phyloP scores from a whole-genome alignment of 805 yeast genomes.

The Sungouiella blattae region DNA sequence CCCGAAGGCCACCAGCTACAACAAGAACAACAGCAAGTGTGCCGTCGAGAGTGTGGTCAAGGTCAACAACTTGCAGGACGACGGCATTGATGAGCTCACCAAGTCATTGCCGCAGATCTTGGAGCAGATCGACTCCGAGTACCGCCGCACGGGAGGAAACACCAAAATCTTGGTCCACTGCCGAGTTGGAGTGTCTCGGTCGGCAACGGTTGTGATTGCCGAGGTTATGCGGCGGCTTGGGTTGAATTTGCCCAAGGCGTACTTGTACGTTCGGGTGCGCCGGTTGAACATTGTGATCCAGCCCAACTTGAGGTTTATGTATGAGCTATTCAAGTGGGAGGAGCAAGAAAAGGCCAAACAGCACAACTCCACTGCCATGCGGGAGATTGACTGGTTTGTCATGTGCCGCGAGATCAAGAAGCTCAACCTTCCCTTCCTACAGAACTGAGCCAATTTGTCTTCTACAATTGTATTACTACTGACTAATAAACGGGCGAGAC shows the following conservation, averaged over 20 bases:
- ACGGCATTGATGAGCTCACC: slow-evolving; percentile 79
- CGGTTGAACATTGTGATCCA: slow-evolving; percentile 90
- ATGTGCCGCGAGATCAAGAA: slow-evolving; percentile 79
- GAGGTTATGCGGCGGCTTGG: slow-evolving; percentile 81
- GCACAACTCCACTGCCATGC: slow-evolving; percentile 15
- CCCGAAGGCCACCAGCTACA: slow-evolving; percentile 14
- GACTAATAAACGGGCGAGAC: not conserved
- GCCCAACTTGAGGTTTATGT: slow-evolving; percentile 89
- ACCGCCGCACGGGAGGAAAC: slow-evolving; percentile 5
- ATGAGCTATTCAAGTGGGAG: slow-evolving; percentile 60
- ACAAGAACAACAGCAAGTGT: slow-evolving; percentile 5
- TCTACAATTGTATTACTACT: not conserved
- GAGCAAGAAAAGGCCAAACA: slow-evolving; percentile 15
- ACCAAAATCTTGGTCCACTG: slow-evolving; percentile 70
- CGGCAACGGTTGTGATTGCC: slow-evolving; percentile 94
- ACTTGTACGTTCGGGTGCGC: slow-evolving; percentile 83
- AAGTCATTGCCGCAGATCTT: slow-evolving; percentile 61
- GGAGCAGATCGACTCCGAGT: slow-evolving; percentile 52
- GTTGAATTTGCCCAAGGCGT: slow-evolving; percentile 71
- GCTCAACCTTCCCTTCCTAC: slow-evolving; percentile 55
- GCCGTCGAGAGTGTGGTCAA: slow-evolving; percentile 50
- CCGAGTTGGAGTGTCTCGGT: slow-evolving; percentile 91
- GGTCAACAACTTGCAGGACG: slow-evolving; percentile 78
- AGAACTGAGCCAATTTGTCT: slow-evolving; percentile 1
- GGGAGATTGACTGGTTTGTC: slow-evolving; percentile 86